Conservation (phyloP, 2,329 filamentous ascomycete species). For the Fusarium protoensiforme region DNA sequence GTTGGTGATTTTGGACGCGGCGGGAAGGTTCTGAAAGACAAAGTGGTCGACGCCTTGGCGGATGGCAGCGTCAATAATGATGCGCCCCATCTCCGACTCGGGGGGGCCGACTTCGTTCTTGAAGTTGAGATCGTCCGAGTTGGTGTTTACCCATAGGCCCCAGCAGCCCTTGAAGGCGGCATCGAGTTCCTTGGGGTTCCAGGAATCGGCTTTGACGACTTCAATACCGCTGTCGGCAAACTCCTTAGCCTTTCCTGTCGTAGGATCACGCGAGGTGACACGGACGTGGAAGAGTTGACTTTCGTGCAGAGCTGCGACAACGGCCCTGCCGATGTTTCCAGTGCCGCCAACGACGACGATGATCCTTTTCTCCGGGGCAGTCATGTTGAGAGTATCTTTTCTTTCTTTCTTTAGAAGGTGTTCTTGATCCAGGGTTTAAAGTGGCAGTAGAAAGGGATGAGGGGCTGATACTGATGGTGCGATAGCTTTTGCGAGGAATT, state of each 20-base stretch:
- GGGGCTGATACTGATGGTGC: too few relatives aligned
- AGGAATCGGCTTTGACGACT: constrained; percentile 11
- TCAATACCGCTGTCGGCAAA: neutral
- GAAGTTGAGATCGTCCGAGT: constrained; percentile 31
- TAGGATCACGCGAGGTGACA: neutral
- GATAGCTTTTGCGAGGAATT: too few relatives aligned
- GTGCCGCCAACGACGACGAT: neutral
- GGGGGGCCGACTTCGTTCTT: constrained; percentile 29
- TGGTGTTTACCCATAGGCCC: constrained; percentile 29
- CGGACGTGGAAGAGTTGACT: neutral
- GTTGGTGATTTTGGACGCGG: constrained; percentile 38
- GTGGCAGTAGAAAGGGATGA: too few relatives aligned
- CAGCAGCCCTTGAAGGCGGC: constrained; percentile 21
- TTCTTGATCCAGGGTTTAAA: too few relatives aligned
- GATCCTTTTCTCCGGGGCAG: neutral
- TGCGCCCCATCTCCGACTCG: constrained; percentile 45
- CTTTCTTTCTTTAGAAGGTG: too few relatives aligned
- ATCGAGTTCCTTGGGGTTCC: neutral
- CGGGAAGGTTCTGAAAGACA: constrained; percentile 39
- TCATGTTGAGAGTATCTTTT: too few relatives aligned
- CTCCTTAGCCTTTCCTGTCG: neutral
- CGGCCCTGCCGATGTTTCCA: neutral
- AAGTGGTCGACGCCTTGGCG: constrained; percentile 41
- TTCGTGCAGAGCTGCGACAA: neutral
- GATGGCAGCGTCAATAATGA: constrained; percentile 40